Percentiles rank a stretch among this genome's conserved stretches.
phyloP scores from a whole-genome alignment of 129 eudicot species.

The Pseudognaphalium luteoalbum region DNA sequence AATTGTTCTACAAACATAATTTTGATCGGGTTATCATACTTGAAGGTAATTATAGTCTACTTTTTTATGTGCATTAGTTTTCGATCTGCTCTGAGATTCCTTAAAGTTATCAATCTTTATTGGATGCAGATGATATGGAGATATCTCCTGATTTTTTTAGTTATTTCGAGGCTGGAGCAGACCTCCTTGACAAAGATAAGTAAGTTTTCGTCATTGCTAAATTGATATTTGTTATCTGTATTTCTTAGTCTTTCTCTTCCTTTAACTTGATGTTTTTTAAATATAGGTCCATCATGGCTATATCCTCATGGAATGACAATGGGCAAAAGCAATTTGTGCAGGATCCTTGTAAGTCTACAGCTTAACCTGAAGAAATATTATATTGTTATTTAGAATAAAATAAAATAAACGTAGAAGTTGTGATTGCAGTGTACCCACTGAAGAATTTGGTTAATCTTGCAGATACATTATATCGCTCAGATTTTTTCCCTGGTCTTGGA shows the following conservation, averaged over 20 bases:
- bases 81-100: slow-evolving; percentile 7
- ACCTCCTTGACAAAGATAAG: slow-evolving; percentile 85
- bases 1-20: slow-evolving; percentile 64
- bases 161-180: slow-evolving; percentile 96
- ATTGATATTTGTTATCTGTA: not conserved
- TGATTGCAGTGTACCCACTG: not conserved
- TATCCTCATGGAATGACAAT: slow-evolving; percentile 98
- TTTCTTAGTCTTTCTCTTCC: not conserved
- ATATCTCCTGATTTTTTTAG: slow-evolving; percentile 88
- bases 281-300: slow-evolving; percentile 71
- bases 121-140: slow-evolving; percentile 92
- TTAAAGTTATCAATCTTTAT: slow-evolving; percentile 16
- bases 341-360: slow-evolving; percentile 82
- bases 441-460: slow-evolving; percentile 35
- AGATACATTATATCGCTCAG: slow-evolving; percentile 91
- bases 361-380: not conserved
- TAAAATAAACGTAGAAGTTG: not conserved
- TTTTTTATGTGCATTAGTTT: not conserved
- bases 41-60: slow-evolving; percentile 58
- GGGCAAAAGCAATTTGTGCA: slow-evolving; percentile 95
- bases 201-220: slow-evolving; percentile 34
- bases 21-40: slow-evolving; percentile 12
- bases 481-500: slow-evolving; percentile 98
- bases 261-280: not conserved
- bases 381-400: not conserved